phyloP scores from a whole-genome alignment of 805 yeast genomes.

The Candida vaughaniae region DNA sequence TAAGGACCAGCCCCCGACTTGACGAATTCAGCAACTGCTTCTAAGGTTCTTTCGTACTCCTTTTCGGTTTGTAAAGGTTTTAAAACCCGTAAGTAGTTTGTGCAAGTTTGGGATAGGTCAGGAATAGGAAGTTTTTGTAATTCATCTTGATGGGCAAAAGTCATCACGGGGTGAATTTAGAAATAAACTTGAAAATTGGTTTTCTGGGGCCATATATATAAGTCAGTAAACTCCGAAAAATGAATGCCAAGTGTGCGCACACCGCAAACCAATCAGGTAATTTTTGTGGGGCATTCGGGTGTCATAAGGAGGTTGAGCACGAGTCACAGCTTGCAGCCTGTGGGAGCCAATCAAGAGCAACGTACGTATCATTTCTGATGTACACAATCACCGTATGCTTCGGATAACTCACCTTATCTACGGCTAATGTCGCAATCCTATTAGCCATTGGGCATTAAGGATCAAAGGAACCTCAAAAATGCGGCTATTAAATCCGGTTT shows the following conservation, averaged over 20 bases:
- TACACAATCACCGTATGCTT: no score
- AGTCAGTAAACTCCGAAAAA: conserved; percentile 6
- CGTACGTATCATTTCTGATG: no score
- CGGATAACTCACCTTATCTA: no score
- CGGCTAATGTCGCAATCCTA: no score
- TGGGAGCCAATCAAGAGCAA: no score
- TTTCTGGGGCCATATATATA: conserved; percentile 1
- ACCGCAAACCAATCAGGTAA: conserved; percentile 6
- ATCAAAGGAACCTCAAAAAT: no score
- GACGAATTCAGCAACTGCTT: conserved; percentile 58
- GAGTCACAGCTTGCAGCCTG: no score
- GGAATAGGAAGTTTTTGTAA: conserved; percentile 80
- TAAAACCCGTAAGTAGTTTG: conserved; percentile 61
- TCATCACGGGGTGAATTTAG: conserved; percentile 8
- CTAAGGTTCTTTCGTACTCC: conserved; percentile 62
- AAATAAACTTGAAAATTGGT: neutral
- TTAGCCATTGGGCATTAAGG: no score
- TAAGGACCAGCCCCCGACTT: conserved; percentile 49
- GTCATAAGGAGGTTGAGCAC: no score
- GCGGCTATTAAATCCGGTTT: no score
- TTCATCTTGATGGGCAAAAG: conserved; percentile 56
- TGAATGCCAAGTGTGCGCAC: neutral
- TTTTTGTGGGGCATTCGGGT: conserved; percentile 12
- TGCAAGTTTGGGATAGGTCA: conserved; percentile 63
- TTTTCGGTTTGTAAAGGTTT: conserved; percentile 78